Base-by-base conservation (phyloP, 768 basidiomycete species). In the Tulasnella sp. region DNA sequence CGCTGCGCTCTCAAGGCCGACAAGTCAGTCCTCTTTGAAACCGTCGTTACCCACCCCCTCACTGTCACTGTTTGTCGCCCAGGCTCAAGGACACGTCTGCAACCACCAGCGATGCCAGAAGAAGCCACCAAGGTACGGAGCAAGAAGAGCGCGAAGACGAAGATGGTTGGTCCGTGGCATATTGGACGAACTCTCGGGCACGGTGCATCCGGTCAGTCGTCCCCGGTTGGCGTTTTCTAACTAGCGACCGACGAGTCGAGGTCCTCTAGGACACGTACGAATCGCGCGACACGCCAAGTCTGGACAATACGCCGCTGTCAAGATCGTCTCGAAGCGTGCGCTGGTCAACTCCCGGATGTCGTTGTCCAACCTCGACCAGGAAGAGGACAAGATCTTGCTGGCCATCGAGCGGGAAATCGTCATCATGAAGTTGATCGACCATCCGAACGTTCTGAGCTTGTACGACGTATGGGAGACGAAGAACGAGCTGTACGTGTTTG, bases 381-480 rank as follows among this genome's bases (percentile, higher is more conserved):
- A 85, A 60, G 76, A 83, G 11, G 87, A 90, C 64, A 84, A 83
- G 63, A 80, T 79, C 59, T 76, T 83, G 60, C 78, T 87, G 58
- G 81, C 83, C 46, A 81, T 96, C 60, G 87, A 94, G 68, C 80
- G 91, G 60, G 93, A 98, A 70, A 94, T 96, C 50, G 89, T 93
- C 59, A 83, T 96, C 65, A 93, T 98, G 92, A 98, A 96, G 69
- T 81, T 96, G 61, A 84, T 96, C 63, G 84, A 93, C 61, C 91
- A 98, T 66, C 92, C 92, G 2, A 92, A 94, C 68, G 81, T 98
- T 62, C 80, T 96, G 79, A 83, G 82, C 57, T 78, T 98, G 27
- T 93, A 91, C 72, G 93, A 98, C 66, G 92, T 98, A 61, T 97
- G 89, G 90, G 92, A 98, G 70, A 92, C 91, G 0, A 84, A 84